Evolutionary conservation across 2,329 filamentous ascomycete genomes (phyloP).

Genomic region (Cercospora brassicicola): DNA sequence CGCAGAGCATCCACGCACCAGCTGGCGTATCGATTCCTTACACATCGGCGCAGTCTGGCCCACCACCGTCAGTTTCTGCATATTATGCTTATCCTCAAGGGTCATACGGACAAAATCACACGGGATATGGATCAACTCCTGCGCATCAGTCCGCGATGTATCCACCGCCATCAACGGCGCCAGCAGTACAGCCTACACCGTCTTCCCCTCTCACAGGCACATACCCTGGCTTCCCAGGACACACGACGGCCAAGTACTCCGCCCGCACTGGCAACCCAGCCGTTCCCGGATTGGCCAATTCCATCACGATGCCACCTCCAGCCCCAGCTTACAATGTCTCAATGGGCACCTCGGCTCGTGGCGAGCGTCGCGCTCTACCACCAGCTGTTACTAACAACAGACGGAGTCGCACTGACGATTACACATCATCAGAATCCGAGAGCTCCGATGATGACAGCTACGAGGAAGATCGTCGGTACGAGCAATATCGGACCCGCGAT

Average conservation of each 20-base stretch:
- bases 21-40: constrained; percentile 22
- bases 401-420: constrained; percentile 8
- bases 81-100: constrained; percentile 24
- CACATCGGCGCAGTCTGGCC: constrained; percentile 21
- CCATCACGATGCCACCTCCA: constrained; percentile 15
- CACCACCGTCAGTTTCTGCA: constrained; percentile 33
- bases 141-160: constrained; percentile 27
- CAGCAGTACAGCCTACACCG: constrained; percentile 21
- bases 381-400: neutral
- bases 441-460: constrained; percentile 22
- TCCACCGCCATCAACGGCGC: constrained; percentile 27
- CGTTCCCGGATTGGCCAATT: constrained; percentile 22
- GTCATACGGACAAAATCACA: constrained; percentile 20
- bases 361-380: constrained; percentile 7
- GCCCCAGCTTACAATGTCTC: constrained; percentile 13
- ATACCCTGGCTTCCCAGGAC: constrained; percentile 23
- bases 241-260: constrained; percentile 25
- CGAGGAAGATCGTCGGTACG: constrained; percentile 19
- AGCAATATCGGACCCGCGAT: constrained; percentile 13
- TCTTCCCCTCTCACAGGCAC: constrained; percentile 16
- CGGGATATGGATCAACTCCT: constrained; percentile 23
- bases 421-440: constrained; percentile 15
- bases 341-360: constrained; percentile 20
- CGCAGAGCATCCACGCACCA: constrained; percentile 28
- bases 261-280: constrained; percentile 29